Evolutionary conservation across 2,329 filamentous ascomycete species (phyloP).

Genomic region (Aspergillus ibericus): DNA sequence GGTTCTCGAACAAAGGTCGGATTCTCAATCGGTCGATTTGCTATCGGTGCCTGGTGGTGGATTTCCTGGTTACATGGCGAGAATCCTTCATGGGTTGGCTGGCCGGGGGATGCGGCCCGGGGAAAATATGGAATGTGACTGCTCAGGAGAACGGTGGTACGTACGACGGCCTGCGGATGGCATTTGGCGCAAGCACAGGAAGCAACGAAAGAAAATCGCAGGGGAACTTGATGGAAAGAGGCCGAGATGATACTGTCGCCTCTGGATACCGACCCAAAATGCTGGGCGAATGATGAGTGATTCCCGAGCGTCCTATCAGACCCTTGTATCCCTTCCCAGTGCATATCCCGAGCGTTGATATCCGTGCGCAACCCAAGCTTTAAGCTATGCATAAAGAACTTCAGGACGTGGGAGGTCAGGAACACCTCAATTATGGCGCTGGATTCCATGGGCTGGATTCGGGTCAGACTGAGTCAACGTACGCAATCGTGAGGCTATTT

Average conservation of each 20-base stretch:
- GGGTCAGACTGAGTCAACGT: not conserved
- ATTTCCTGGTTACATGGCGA: not conserved
- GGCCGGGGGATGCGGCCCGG: slow-evolving; percentile 17
- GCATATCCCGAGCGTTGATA: slow-evolving; percentile 9
- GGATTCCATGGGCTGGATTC: not conserved
- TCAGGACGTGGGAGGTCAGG: not conserved
- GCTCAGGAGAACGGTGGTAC: slow-evolving; percentile 11
- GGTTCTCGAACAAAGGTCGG: slow-evolving; percentile 14
- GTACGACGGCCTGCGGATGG: not conserved
- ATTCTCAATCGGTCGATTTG: slow-evolving; percentile 19
- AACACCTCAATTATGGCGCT: slow-evolving; percentile 11
- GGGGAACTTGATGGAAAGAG: not conserved
- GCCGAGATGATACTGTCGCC: too few relatives aligned
- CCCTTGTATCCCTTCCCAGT: slow-evolving; percentile 6
- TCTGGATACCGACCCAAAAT: too few relatives aligned
- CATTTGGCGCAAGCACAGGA: not conserved
- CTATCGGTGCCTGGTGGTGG: slow-evolving; percentile 7
- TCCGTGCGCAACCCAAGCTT: slow-evolving; percentile 22
- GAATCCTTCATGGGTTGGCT: slow-evolving; percentile 1
- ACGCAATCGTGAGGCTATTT: not conserved
- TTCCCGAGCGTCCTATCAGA: not conserved
- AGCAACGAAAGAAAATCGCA: not conserved
- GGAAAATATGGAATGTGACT: slow-evolving; percentile 22
- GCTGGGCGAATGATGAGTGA: too few relatives aligned
- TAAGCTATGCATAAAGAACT: slow-evolving; percentile 18